Evolutionary conservation across 1,284 basidiomycete species (phyloP).

Genomic region (Ceratobasidium papillatum): DNA sequence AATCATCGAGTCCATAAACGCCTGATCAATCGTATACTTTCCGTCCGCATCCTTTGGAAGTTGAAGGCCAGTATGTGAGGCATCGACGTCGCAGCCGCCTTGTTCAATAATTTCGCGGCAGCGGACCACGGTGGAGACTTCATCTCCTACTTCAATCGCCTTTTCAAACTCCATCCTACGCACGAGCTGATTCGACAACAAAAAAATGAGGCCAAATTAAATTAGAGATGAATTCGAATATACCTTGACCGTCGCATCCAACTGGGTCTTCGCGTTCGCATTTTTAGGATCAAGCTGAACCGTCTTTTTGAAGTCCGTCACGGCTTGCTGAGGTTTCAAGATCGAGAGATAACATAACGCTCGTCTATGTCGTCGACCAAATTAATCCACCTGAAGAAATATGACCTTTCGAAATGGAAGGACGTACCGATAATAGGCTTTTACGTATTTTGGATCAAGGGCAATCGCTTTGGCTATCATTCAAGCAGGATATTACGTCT

Average conservation of each 20-base stretch:
- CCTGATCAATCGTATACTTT: constrained; percentile 72
- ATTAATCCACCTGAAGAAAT: not conserved
- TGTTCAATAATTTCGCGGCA: constrained; percentile 82
- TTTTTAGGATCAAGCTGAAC: constrained; percentile 90
- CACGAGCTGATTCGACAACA: constrained; percentile 42
- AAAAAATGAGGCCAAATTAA: not conserved
- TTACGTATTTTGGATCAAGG: constrained; percentile 89
- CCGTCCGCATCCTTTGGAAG: constrained; percentile 55
- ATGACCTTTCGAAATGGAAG: not conserved
- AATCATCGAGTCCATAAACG: constrained; percentile 89
- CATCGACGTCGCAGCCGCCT: constrained; percentile 78
- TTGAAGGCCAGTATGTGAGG: constrained; percentile 71
- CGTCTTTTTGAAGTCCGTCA: constrained; percentile 88
- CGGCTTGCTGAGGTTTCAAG: constrained; percentile 82
- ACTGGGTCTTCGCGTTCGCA: constrained; percentile 78
- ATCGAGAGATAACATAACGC: constrained; percentile 93
- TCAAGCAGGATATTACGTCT: constrained; percentile 32
- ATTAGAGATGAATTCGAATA: not conserved
- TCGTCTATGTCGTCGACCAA: constrained; percentile 63
- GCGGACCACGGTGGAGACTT: constrained; percentile 75
- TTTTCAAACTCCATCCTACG: constrained; percentile 87
- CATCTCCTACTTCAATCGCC: constrained; percentile 91
- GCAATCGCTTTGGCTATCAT: constrained; percentile 81
- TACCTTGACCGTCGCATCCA: constrained; percentile 86
- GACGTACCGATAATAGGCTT: constrained; percentile 83